phyloP scores from a whole-genome alignment of 371 early-diverging fungal genomes.

The Catenaria anguillulae region DNA sequence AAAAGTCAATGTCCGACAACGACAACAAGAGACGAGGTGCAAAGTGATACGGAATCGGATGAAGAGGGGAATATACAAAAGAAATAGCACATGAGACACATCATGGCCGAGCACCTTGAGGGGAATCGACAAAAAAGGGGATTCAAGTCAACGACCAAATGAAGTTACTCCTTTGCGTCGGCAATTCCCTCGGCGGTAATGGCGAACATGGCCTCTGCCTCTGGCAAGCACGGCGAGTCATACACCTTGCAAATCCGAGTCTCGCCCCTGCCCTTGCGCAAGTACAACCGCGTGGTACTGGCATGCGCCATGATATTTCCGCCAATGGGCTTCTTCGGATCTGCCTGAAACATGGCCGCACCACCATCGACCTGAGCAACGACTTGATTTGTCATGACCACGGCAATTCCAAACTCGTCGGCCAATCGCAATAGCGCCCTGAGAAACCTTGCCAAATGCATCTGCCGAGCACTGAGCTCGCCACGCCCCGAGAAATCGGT shows the following conservation, averaged over 20 bases:
- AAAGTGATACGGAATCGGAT: no score
- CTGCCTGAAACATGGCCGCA: slow-evolving; percentile 57
- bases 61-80: no score
- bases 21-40: no score
- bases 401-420: slow-evolving; percentile 77
- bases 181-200: slow-evolving; percentile 13
- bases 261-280: slow-evolving; percentile 52
- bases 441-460: slow-evolving; percentile 67
- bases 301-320: slow-evolving; percentile 42
- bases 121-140: no score
- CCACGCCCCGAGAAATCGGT: slow-evolving; percentile 71
- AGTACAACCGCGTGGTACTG: slow-evolving; percentile 30
- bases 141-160: no score
- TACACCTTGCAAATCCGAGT: slow-evolving; percentile 53
- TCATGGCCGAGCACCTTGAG: no score
- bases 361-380: slow-evolving; percentile 33
- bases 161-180: slow-evolving; percentile 11
- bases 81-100: no score
- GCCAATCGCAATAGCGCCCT: slow-evolving; percentile 58
- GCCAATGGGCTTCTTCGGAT: slow-evolving; percentile 75
- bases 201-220: slow-evolving; percentile 39
- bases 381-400: slow-evolving; percentile 79
- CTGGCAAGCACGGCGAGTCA: slow-evolving; percentile 35
- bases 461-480: slow-evolving; percentile 81
- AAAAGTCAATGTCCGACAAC: no score